phyloP scores from a whole-genome alignment of 2,329 filamentous ascomycete genomes.

The Ceratocystis alfenasii region DNA sequence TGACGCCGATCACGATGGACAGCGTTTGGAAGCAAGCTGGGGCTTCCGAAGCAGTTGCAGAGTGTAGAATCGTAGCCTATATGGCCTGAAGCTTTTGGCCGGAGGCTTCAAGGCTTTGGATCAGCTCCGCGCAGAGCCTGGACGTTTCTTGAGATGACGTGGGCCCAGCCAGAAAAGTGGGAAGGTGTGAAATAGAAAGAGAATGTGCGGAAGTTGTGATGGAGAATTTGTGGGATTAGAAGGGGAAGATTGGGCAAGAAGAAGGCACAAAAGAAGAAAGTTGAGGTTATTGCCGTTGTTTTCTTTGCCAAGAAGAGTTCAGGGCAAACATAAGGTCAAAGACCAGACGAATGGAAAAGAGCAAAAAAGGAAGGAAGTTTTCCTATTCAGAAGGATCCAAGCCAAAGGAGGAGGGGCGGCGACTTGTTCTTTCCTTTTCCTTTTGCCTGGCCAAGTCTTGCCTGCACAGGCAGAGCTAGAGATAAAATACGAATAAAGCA shows the following conservation, averaged over 20 bases:
- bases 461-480: background rate
- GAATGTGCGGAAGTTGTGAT: background rate
- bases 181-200: background rate
- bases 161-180: background rate
- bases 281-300: no score
- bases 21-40: background rate
- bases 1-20: background rate
- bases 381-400: background rate
- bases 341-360: background rate
- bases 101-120: background rate
- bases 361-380: background rate
- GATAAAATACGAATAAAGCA: background rate
- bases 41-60: background rate
- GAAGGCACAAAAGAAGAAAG: background rate
- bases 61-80: background rate
- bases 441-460: background rate
- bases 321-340: background rate
- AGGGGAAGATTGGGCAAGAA: background rate
- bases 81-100: background rate
- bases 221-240: no score
- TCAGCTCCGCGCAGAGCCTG: no score
- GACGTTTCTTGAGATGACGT: background rate
- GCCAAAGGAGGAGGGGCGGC: background rate
- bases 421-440: background rate
- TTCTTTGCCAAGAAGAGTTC: background rate